Conservation (phyloP, 2,329 filamentous ascomycete species). For the Acrodontium crateriforme region DNA sequence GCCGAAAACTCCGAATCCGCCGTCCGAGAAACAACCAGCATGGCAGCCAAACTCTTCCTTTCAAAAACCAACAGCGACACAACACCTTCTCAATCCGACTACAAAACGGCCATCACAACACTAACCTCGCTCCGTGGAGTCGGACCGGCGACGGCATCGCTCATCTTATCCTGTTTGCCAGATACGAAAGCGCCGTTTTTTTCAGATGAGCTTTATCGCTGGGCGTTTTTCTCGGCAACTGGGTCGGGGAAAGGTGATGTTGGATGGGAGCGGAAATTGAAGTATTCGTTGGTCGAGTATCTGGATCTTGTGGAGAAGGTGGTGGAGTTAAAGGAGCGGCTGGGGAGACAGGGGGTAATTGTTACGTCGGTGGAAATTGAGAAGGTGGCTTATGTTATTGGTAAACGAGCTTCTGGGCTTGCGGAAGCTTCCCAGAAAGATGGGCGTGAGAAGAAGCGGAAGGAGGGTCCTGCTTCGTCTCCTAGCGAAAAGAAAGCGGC, state of each 20-base stretch:
- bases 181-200: conserved; percentile 55
- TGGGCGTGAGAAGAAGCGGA: not conserved
- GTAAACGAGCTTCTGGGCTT: conserved; percentile 27
- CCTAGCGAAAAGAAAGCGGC: too few relatives aligned
- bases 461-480: too few relatives aligned
- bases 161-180: conserved; percentile 54
- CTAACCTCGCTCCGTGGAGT: conserved; percentile 56
- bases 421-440: too few relatives aligned
- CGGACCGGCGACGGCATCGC: conserved; percentile 65
- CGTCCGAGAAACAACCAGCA: conserved; percentile 39
- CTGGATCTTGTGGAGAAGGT: conserved; percentile 34
- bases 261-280: conserved; percentile 41
- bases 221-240: conserved; percentile 43
- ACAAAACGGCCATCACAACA: conserved; percentile 34
- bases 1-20: too few relatives aligned
- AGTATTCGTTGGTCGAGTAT: conserved; percentile 61
- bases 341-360: conserved; percentile 21
- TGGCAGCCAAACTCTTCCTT: conserved; percentile 3
- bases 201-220: conserved; percentile 65
- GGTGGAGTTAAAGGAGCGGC: conserved; percentile 25
- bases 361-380: conserved; percentile 51
- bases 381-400: conserved; percentile 56
- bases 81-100: too few relatives aligned
- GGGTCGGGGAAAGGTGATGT: conserved; percentile 23
- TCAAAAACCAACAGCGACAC: too few relatives aligned